phyloP scores from a whole-genome alignment of 139 green algal genomes.

The Tetraselmis striata region DNA sequence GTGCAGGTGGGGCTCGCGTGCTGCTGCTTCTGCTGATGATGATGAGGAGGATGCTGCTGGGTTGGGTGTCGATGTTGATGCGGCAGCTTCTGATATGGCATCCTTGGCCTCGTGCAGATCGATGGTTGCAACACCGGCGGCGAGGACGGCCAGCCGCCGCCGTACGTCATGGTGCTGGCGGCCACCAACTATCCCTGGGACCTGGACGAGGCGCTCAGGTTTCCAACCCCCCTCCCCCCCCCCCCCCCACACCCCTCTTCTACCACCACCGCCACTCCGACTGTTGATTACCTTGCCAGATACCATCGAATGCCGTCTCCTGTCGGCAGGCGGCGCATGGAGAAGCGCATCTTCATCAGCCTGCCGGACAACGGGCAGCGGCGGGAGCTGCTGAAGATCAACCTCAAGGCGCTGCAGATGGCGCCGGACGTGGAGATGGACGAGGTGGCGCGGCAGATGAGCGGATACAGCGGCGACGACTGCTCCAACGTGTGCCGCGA shows the following conservation, averaged over 20 bases:
- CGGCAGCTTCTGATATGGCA: neutral
- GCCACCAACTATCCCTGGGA: slow-evolving; percentile 97
- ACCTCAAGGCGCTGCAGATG: slow-evolving; percentile 68
- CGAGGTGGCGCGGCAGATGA: slow-evolving; percentile 44
- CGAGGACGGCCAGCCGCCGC: slow-evolving; percentile 11
- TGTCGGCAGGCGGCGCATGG: slow-evolving; percentile 58
- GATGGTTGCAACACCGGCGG: slow-evolving; percentile 36
- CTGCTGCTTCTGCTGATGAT: neutral
- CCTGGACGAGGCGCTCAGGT: slow-evolving; percentile 84
- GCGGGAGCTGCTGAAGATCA: slow-evolving; percentile 74
- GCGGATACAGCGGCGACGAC: slow-evolving; percentile 85
- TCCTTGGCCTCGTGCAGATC: slow-evolving; percentile 32
- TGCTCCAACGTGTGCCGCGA: slow-evolving; percentile 86
- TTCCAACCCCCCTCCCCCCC: no score
- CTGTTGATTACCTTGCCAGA: slow-evolving; percentile 5
- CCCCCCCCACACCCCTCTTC: no score
- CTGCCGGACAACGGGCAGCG: no score
- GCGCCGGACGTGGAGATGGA: slow-evolving; percentile 62
- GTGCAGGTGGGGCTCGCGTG: slow-evolving; percentile 53
- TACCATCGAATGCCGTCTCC: no score
- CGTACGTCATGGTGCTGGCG: slow-evolving; percentile 88
- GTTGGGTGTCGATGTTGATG: slow-evolving; percentile 1
- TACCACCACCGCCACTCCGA: neutral
- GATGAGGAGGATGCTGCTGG: neutral
- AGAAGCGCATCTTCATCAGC: slow-evolving; percentile 95